phyloP scores from a whole-genome alignment of 805 yeast genomes.

The Ogataea neopini region DNA sequence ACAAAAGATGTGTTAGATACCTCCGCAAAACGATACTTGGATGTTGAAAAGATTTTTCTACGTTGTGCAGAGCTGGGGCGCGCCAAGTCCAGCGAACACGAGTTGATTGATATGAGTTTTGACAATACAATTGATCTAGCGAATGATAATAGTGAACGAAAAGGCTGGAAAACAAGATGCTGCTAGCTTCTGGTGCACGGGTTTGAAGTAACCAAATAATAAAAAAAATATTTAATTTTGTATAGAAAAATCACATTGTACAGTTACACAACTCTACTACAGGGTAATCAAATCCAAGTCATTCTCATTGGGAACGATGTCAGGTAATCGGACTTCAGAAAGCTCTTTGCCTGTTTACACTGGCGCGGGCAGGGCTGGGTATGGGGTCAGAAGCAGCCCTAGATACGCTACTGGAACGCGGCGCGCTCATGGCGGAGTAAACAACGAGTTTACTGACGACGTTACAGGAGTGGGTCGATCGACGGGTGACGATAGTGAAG shows the following conservation, averaged over 20 bases:
- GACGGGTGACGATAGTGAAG: conserved; percentile 1
- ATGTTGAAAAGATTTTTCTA: conserved; percentile 30
- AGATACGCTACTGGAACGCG: conserved; percentile 1
- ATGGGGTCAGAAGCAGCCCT: conserved; percentile 9
- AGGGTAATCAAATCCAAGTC: neutral
- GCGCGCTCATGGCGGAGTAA: conserved; percentile 2
- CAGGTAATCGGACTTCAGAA: conserved; percentile 4
- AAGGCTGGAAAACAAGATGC: conserved; percentile 11
- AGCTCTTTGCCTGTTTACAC: conserved; percentile 7
- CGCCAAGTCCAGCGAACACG: conserved; percentile 17
- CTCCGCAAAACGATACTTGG: conserved; percentile 29
- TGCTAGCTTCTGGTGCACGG: conserved; percentile 10
- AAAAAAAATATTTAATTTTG: too few relatives aligned
- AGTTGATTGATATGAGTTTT: conserved; percentile 24
- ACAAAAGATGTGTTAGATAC: conserved; percentile 32
- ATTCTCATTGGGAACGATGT: conserved; percentile 2
- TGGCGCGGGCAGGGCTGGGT: conserved; percentile 4
- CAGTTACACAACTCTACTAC: too few relatives aligned
- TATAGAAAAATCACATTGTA: neutral
- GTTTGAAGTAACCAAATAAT: too few relatives aligned
- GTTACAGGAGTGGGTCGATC: neutral
- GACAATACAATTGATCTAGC: conserved; percentile 27
- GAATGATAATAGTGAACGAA: conserved; percentile 2
- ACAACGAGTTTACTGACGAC: neutral
- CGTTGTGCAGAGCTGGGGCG: conserved; percentile 31